These are phyloP conservation scores for Myriangium duriaei DNA, from an alignment of 2,329 filamentous ascomycete species.

Conservation along the genomic window DNA sequence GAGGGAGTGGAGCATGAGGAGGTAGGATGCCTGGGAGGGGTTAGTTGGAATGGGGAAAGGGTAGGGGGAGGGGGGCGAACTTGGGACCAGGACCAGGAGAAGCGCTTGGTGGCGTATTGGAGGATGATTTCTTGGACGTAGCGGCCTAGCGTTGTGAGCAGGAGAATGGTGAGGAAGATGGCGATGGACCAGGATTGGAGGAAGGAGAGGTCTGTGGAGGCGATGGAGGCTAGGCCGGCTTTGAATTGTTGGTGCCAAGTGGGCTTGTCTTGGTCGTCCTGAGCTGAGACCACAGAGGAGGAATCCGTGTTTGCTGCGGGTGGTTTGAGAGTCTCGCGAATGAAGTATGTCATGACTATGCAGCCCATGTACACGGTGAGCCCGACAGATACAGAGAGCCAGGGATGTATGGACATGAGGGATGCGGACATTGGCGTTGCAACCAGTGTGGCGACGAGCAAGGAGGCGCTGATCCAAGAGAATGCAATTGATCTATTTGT, in stretches of 20 bases:
- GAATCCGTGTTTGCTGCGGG: too few species aligned
- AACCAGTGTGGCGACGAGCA: neutral
- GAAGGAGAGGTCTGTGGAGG: neutral
- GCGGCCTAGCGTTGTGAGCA: neutral
- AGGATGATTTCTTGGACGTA: neutral
- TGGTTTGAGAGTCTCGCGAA: too few species aligned
- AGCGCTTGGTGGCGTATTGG: neutral
- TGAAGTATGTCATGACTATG: too few species aligned
- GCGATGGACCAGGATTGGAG: neutral
- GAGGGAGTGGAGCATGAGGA: neutral
- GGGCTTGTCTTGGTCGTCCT: too few species aligned
- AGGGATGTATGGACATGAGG: neutral
- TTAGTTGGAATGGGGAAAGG: neutral
- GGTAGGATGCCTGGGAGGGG: neutral
- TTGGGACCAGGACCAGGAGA: neutral
- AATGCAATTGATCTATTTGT: neutral
- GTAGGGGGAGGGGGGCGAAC: neutral
- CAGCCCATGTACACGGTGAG: too few species aligned
- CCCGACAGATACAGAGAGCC: neutral
- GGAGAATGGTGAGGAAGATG: neutral
- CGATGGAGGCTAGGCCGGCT: neutral
- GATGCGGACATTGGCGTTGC: neutral
- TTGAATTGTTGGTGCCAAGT: neutral
- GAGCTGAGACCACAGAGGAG: too few species aligned
- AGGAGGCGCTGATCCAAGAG: neutral